Evolutionary conservation across 1,284 basidiomycete genomes (phyloP), one percentile per base, ranked within the genome.

Genomic region (Abortiporus biennis): DNA sequence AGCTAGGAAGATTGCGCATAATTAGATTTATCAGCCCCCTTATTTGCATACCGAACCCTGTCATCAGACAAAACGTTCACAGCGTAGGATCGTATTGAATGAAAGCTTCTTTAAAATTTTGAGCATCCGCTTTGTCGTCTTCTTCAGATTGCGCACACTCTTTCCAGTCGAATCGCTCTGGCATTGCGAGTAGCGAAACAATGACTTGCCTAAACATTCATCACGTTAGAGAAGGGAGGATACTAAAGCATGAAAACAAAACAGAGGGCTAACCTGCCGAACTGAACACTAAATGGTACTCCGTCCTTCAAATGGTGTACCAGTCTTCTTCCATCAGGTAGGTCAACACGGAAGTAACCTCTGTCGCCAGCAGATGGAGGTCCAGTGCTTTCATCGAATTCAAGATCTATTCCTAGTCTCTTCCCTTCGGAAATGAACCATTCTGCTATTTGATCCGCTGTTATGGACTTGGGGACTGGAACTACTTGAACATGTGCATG

Each of bases 401-500:
- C 81, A 54, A 68, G 69, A 48, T 85, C 81, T 53, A 92, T 72
- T 6, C 85, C 84, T 29, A 71, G 63, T 13, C 70, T 61, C 40
- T 69, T 69, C 3, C 85, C 92, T 51, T 86, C 83, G 13, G 70
- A 65, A 17, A 72, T 54, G 61, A 97, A 95, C 11, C 77, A 72
- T 6, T 74, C 64, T 54, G 85, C 85, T 11, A 94, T 77, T 44
- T 76, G 68, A 36, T 74, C 68, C 41, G 47, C 35, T 0, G 49
- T 31, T 30, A 51, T 74, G 65, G 27, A 87, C 58, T 24, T 68
- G 0, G 94, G 92, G 1, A 97, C 63, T 6, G 93, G 93, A 1
- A 94, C 78, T 30, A 78, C 79, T 62, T 97, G 92, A 13, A 95
- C 71, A 63, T 96, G 93, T 4, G 92, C 92, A 58, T 98, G 93